Percentiles rank a stretch among this genome's conserved stretches.
These are phyloP conservation scores for Naganishia randhawae DNA, from an alignment of 768 basidiomycete genomes.

Conservation along the genomic window DNA sequence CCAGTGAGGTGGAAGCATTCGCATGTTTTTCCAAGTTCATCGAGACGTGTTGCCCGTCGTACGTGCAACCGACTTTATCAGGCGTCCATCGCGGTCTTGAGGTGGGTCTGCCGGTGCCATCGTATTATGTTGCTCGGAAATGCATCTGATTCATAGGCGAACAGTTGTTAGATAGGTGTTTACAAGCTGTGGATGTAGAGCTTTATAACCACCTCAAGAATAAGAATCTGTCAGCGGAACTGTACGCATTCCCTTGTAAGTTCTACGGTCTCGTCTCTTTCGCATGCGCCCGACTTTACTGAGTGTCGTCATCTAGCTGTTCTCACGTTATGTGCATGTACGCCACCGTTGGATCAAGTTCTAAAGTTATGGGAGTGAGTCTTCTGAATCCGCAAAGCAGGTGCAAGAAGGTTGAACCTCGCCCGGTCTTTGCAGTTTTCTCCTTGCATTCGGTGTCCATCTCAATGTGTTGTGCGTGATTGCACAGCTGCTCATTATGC, in stretches of 20 bases:
- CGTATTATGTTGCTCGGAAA: neutral
- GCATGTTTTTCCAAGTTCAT: constrained; percentile 95
- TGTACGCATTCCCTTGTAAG: constrained; percentile 96
- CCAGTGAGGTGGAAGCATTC: constrained; percentile 96
- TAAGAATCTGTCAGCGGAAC: constrained; percentile 89
- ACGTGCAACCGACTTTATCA: constrained; percentile 91
- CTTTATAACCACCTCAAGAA: constrained; percentile 74
- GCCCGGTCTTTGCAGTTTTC: constrained; percentile 55
- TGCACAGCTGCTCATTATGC: constrained; percentile 83
- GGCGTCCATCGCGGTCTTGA: constrained; percentile 93
- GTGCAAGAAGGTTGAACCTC: neutral
- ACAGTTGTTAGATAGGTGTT: constrained; percentile 88
- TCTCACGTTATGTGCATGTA: constrained; percentile 91
- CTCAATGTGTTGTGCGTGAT: constrained; percentile 95
- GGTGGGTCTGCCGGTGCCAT: constrained; percentile 55
- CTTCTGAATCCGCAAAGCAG: neutral
- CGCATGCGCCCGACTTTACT: constrained; percentile 12
- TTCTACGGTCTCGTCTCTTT: constrained; percentile 31
- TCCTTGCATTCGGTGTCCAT: constrained; percentile 93
- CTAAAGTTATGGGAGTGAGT: constrained; percentile 80
- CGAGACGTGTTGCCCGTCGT: constrained; percentile 88
- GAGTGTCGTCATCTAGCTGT: constrained; percentile 59
- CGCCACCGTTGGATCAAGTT: constrained; percentile 91
- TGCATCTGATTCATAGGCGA: neutral
- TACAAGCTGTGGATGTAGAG: constrained; percentile 85